phyloP scores from a whole-genome alignment of 257 asterid species.

The Fraxinus quadrangulata region DNA sequence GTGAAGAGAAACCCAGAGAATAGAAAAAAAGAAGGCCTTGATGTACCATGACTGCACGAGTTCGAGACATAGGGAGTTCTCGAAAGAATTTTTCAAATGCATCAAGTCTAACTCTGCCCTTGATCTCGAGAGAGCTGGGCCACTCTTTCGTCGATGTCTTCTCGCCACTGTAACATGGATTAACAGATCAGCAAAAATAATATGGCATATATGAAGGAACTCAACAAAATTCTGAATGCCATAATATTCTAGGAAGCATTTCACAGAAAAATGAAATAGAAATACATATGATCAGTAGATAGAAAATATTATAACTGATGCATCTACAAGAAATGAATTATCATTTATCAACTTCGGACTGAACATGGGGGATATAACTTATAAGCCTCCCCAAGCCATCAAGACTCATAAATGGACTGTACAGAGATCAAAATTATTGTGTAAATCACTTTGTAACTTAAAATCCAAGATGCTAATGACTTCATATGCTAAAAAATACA shows the following conservation, averaged over 20 bases:
- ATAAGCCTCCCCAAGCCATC: background rate
- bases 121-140: slow-evolving; percentile 84
- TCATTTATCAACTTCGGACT: background rate
- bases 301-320: background rate
- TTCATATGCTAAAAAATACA: background rate
- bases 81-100: slow-evolving; percentile 89
- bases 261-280: background rate
- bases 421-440: background rate
- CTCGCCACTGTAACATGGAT: slow-evolving; percentile 73
- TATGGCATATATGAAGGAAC: background rate
- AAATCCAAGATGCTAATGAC: background rate
- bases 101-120: slow-evolving; percentile 92
- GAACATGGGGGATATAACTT: background rate
- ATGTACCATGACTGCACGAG: slow-evolving; percentile 99
- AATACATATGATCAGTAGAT: background rate
- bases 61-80: slow-evolving; percentile 93
- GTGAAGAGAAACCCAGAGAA: slow-evolving; percentile 45
- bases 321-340: background rate
- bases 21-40: slow-evolving; percentile 54
- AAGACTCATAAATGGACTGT: background rate
- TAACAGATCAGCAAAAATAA: slow-evolving; percentile 22
- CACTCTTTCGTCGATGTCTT: slow-evolving; percentile 76
- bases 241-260: background rate
- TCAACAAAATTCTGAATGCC: background rate
- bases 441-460: background rate